These are phyloP conservation scores for Pichia sp. DNA, from an alignment of 1,139 yeast species.

Conservation along the genomic window DNA sequence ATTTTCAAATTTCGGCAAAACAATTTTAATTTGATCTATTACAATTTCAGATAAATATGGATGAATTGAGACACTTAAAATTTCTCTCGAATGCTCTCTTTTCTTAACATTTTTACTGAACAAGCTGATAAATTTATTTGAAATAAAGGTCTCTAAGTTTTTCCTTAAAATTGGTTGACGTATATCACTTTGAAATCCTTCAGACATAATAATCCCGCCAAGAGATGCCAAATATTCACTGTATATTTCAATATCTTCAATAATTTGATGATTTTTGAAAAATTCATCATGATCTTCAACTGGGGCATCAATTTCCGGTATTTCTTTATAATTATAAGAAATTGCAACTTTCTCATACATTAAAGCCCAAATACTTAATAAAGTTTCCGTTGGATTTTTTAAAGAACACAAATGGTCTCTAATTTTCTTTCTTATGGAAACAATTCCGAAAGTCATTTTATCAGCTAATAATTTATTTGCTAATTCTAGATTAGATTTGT, in stretches of 20 bases:
- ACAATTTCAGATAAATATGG: conserved; percentile 26
- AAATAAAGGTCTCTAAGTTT: conserved; percentile 21
- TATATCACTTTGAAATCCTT: conserved; percentile 22
- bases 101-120: conserved; percentile 21
- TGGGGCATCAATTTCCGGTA: conserved; percentile 18
- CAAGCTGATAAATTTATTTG: conserved; percentile 21
- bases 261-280: conserved; percentile 23
- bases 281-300: conserved; percentile 22
- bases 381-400: conserved; percentile 52
- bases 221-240: conserved; percentile 29
- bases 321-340: conserved; percentile 15
- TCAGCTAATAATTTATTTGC: conserved; percentile 49
- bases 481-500: conserved; percentile 39
- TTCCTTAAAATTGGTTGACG: conserved; percentile 20
- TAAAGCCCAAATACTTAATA: conserved; percentile 56
- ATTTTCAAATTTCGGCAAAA: conserved; percentile 21
- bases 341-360: conserved; percentile 37
- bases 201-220: conserved; percentile 29
- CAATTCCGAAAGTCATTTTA: conserved; percentile 65
- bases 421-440: conserved; percentile 68
- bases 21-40: conserved; percentile 17
- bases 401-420: conserved; percentile 49
- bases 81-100: conserved; percentile 29
- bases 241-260: conserved; percentile 20
- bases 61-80: conserved; percentile 30